Evolutionary conservation across 169 alveolate species (phyloP), one percentile per base, ranked within the genome.

Genomic region (Eimeria maxima): DNA sequence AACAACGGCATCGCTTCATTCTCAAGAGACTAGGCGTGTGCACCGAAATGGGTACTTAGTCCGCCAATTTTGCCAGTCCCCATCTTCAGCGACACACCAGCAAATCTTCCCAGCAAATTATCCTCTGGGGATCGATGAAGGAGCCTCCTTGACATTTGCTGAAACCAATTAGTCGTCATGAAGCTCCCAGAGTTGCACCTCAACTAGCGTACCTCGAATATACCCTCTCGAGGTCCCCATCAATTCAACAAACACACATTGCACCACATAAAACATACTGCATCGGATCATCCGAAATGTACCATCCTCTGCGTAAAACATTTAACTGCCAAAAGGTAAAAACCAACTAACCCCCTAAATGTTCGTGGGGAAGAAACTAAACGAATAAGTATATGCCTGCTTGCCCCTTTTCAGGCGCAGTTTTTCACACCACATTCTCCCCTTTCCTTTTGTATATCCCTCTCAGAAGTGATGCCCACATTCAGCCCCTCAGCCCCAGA

Each of bases 401-500:
- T 20, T 14, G 16, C 29, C 22, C 47, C 83, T 29, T 33, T 38
- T 13, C 6, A 42, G 4, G 55, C 14, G 11, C n/a, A 8, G 29
- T 3, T 29, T 4, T 42, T 33, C 55, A 18, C 53, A 0, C 2
- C 55, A 53, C 50, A 38, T 16, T 6, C 55, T 38, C 50, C 83
- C 7, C 55, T 38, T 4, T 2, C 83, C 3, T 0, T 73, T 29
- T 38, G 29, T 16, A 16, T 16, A 16, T 4, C 47, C 50, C 65
- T 67, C 65, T 45, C 63, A 14, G 38, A 44, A 8, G 63, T 1
- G 14, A 20, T 44, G n/a, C 27, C 47, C 44, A 18, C 2, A 55
- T 8, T 83, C 73, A 83, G 50, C 50, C 91, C 3, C 91, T 83
- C 50, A 94, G 88, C 11, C 96, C 96, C 67, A 94, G 55, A 13